These are phyloP conservation scores for Fistulifera solaris DNA, from an alignment of 108 stramenopile species.

Conservation along the genomic window DNA sequence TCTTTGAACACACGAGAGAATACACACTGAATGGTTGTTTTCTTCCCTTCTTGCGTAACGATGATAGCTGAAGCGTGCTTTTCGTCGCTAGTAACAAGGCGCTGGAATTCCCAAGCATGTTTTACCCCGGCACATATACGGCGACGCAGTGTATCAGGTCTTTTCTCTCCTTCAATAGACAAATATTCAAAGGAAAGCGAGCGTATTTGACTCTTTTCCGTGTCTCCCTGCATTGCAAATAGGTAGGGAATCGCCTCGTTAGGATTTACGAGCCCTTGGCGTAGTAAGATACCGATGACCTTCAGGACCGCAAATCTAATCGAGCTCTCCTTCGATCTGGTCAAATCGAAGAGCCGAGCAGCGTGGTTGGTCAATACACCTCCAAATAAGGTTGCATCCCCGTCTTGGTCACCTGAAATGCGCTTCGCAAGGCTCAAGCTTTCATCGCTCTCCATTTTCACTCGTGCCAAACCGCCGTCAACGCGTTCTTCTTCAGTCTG, in stretches of 20 bases:
- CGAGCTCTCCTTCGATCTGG: conserved; percentile 35
- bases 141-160: conserved; percentile 77
- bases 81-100: conserved; percentile 37
- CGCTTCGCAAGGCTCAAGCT: conserved; percentile 60
- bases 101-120: conserved; percentile 66
- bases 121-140: conserved; percentile 73
- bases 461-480: conserved; percentile 70
- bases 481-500: conserved; percentile 65
- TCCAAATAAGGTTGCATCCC: conserved; percentile 74
- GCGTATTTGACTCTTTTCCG: conserved; percentile 59
- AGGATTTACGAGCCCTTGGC: conserved; percentile 89
- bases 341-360: conserved; percentile 64
- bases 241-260: conserved; percentile 75
- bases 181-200: conserved; percentile 57
- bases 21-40: conserved; percentile 48
- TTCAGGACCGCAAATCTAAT: conserved; percentile 57
- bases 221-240: conserved; percentile 83
- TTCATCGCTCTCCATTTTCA: conserved; percentile 58
- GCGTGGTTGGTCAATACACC: conserved; percentile 69
- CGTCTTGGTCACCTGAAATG: conserved; percentile 84
- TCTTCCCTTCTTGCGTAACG: conserved; percentile 22
- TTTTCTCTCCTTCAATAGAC: conserved; percentile 71
- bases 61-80: conserved; percentile 50
- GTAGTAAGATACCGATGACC: conserved; percentile 69
- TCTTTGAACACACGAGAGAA: conserved; percentile 73